Evolutionary conservation across 371 early-diverging fungal genomes (phyloP).

Genomic region (Cladochytrium tenue): DNA sequence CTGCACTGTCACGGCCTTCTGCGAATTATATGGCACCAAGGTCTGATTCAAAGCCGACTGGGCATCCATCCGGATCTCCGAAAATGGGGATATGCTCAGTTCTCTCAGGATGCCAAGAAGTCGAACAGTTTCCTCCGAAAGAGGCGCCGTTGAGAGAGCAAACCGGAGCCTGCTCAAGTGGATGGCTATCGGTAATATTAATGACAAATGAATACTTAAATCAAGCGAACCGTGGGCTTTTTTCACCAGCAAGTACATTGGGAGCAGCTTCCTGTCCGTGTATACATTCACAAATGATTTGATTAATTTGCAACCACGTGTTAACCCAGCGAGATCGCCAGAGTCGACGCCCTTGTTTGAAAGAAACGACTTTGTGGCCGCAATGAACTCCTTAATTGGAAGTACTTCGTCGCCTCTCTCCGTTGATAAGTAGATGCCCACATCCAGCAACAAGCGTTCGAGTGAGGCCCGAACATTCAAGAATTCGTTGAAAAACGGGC

Average conservation of each 20-base stretch:
- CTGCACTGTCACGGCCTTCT: conserved; percentile 38
- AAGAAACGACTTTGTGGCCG: conserved; percentile 58
- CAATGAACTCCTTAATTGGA: conserved; percentile 68
- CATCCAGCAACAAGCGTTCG: conserved; percentile 3
- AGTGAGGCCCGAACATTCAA: conserved; percentile 5
- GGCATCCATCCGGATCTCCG: conserved; percentile 72
- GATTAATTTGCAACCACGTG: conserved; percentile 62
- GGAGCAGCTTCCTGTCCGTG: conserved; percentile 13
- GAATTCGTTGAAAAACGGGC: conserved; percentile 7
- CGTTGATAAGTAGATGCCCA: conserved; percentile 9
- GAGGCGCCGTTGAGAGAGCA: conserved; percentile 5
- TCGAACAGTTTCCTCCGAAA: background rate
- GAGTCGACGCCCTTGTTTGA: conserved; percentile 71
- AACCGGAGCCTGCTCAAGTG: conserved; percentile 58
- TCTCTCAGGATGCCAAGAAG: conserved; percentile 1
- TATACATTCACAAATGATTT: conserved; percentile 46
- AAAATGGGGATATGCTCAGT: conserved; percentile 47
- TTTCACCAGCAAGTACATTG: conserved; percentile 37
- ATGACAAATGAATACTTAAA: background rate
- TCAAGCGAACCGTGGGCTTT: conserved; percentile 44
- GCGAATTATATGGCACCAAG: conserved; percentile 57
- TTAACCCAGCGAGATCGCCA: conserved; percentile 44
- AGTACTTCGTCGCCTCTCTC: conserved; percentile 74
- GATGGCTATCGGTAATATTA: conserved; percentile 13
- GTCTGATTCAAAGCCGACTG: conserved; percentile 60